Percentiles rank a stretch among this genome's conserved stretches.
These are phyloP conservation scores for Gautieria morchelliformis DNA, from an alignment of 768 basidiomycete species.

Conservation along the genomic window DNA sequence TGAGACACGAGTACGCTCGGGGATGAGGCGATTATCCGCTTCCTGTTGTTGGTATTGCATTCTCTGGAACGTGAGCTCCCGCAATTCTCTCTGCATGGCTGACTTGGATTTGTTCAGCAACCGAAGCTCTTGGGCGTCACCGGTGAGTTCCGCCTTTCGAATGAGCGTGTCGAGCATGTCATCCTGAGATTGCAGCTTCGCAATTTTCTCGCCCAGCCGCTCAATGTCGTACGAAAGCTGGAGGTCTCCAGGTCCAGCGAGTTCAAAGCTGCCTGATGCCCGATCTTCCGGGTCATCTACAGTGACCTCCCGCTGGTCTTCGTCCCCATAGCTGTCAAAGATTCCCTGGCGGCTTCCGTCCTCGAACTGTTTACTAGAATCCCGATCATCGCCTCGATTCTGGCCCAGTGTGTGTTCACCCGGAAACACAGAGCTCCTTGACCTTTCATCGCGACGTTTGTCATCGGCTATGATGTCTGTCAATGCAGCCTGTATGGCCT, in stretches of 20 bases:
- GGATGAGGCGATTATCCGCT: slow-evolving; percentile 75
- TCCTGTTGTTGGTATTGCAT: slow-evolving; percentile 92
- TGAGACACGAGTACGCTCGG: slow-evolving; percentile 73
- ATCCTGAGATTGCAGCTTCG: slow-evolving; percentile 71
- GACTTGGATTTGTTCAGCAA: slow-evolving; percentile 76
- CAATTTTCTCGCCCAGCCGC: slow-evolving; percentile 66
- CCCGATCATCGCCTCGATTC: not conserved
- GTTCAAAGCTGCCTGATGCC: slow-evolving; percentile 46
- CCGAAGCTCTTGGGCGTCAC: slow-evolving; percentile 76
- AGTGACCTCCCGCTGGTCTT: slow-evolving; percentile 31
- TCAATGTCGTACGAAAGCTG: slow-evolving; percentile 81
- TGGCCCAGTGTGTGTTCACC: not conserved
- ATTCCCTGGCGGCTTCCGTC: slow-evolving; percentile 25
- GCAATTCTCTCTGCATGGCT: slow-evolving; percentile 71
- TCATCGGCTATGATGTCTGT: slow-evolving; percentile 93
- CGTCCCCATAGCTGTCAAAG: slow-evolving; percentile 22
- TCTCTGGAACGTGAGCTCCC: slow-evolving; percentile 83
- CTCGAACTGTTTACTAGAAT: not conserved
- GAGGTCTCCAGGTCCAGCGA: slow-evolving; percentile 83
- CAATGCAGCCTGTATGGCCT: slow-evolving; percentile 92
- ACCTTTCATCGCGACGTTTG: slow-evolving; percentile 31
- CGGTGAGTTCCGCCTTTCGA: slow-evolving; percentile 90
- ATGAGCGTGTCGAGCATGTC: slow-evolving; percentile 79
- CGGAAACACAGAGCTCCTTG: slow-evolving; percentile 1
- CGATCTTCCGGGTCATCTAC: slow-evolving; percentile 29